phyloP scores from a whole-genome alignment of 805 yeast genomes.

The Pichia sporocuriosa region DNA sequence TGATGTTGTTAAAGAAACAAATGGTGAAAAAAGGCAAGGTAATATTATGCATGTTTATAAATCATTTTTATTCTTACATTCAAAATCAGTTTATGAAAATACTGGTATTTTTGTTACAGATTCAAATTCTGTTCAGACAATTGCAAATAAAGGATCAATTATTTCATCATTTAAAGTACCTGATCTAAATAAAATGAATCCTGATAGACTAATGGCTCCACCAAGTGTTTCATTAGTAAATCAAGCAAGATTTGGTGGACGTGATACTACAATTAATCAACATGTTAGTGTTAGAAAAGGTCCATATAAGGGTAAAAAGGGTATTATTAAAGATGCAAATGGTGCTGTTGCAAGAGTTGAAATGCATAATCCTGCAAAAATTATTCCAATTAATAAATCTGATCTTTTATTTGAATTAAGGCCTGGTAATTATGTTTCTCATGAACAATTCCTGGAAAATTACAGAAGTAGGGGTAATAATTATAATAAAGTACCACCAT shows the following conservation, averaged over 20 bases:
- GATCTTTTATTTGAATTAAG: constrained; percentile 66
- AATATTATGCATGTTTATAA: constrained; percentile 80
- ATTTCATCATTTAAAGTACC: constrained; percentile 47
- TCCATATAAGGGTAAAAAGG: constrained; percentile 93
- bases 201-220: constrained; percentile 61
- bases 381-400: constrained; percentile 73
- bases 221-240: constrained; percentile 55
- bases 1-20: constrained; percentile 81
- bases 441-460: constrained; percentile 62
- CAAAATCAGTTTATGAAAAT: constrained; percentile 74
- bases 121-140: constrained; percentile 69
- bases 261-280: constrained; percentile 76
- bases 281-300: constrained; percentile 82
- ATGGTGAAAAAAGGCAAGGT: constrained; percentile 86
- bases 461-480: constrained; percentile 29
- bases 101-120: constrained; percentile 85
- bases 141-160: constrained; percentile 72
- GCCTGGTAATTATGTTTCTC: constrained; percentile 66
- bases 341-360: constrained; percentile 90
- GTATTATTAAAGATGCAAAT: constrained; percentile 88
- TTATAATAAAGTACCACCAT: constrained; percentile 2
- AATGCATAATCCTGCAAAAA: constrained; percentile 85
- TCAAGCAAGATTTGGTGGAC: constrained; percentile 55
- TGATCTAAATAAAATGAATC: constrained; percentile 84
- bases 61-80: constrained; percentile 69